Conservation (phyloP, 2,329 filamentous ascomycete species). For the Cladosporium austrohemisphaericum region DNA sequence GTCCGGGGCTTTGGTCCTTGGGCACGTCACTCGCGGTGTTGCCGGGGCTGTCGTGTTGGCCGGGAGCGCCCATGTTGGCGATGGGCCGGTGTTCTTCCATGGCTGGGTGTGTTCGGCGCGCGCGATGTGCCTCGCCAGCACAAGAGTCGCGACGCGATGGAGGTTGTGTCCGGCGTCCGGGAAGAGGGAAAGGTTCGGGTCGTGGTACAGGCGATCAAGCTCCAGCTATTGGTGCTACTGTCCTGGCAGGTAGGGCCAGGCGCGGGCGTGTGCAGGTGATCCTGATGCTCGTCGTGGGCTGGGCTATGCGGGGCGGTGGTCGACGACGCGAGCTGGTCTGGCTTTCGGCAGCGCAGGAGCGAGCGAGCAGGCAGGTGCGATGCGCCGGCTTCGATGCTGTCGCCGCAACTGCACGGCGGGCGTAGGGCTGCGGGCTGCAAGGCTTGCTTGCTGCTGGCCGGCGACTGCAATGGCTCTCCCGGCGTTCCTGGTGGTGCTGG, state of each 20-base stretch:
- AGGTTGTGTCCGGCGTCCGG: background rate
- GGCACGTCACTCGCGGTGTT: conserved; percentile 7
- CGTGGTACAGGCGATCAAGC: background rate
- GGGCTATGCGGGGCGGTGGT: background rate
- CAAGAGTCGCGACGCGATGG: conserved; percentile 9
- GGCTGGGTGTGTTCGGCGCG: background rate
- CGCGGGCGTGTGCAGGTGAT: too few relatives aligned
- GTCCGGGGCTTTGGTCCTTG: conserved; percentile 18
- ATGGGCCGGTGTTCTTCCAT: conserved; percentile 11
- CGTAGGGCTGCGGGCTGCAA: too few relatives aligned
- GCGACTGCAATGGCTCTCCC: background rate
- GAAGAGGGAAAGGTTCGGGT: background rate
- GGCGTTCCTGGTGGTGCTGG: background rate
- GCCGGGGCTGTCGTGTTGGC: conserved; percentile 4
- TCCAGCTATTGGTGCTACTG: too few relatives aligned
- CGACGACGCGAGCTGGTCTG: too few relatives aligned
- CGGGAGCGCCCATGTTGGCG: conserved; percentile 12
- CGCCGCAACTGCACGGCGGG: too few relatives aligned
- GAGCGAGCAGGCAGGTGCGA: too few relatives aligned
- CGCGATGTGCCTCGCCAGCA: background rate
- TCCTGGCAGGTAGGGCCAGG: too few relatives aligned
- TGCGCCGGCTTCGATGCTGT: conserved; percentile 6
- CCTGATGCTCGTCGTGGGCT: too few relatives aligned
- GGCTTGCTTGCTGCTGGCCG: conserved; percentile 1
- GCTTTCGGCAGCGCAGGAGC: too few relatives aligned